phyloP scores from a whole-genome alignment of 257 asterid species.

The Thymus mandschuricus region DNA sequence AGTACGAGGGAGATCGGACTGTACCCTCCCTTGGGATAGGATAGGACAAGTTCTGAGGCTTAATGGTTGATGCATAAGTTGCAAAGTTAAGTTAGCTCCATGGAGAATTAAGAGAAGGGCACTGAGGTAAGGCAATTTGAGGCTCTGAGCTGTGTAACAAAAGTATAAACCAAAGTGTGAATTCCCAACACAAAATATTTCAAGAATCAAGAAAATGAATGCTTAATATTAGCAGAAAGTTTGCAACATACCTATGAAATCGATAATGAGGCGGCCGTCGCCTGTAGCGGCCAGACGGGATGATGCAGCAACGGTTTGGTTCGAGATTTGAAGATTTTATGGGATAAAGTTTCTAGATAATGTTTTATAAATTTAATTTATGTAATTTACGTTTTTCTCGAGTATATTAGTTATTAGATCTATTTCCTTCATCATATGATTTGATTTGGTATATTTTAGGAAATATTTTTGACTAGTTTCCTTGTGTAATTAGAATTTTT shows the following conservation, averaged over 20 bases:
- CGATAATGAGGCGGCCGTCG: slow-evolving; percentile 28
- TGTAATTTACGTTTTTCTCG: too few relatives aligned
- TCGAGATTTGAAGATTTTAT: too few relatives aligned
- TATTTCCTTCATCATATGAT: too few relatives aligned
- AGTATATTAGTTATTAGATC: too few relatives aligned
- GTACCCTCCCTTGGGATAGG: slow-evolving; percentile 56
- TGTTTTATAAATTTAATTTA: too few relatives aligned
- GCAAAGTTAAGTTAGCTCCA: slow-evolving; percentile 76
- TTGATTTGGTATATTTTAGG: too few relatives aligned
- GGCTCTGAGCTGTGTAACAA: slow-evolving; percentile 46
- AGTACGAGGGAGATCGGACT: slow-evolving; percentile 83
- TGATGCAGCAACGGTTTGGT: too few relatives aligned
- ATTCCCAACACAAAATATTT: not conserved
- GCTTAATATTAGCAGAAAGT: not conserved
- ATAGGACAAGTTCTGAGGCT: slow-evolving; percentile 71
- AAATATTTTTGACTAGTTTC: too few relatives aligned
- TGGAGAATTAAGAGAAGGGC: slow-evolving; percentile 75
- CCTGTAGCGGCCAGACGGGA: slow-evolving; percentile 21
- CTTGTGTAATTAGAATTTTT: too few relatives aligned
- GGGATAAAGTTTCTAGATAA: too few relatives aligned
- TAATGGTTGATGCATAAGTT: slow-evolving; percentile 79
- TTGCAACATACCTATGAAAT: slow-evolving; percentile 22
- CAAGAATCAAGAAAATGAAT: not conserved
- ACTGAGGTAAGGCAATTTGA: slow-evolving; percentile 59
- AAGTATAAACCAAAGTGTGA: not conserved